Evolutionary conservation across 768 basidiomycete genomes (phyloP), one percentile per base, ranked within the genome.

Genomic region (Stropharia rugosoannulata): DNA sequence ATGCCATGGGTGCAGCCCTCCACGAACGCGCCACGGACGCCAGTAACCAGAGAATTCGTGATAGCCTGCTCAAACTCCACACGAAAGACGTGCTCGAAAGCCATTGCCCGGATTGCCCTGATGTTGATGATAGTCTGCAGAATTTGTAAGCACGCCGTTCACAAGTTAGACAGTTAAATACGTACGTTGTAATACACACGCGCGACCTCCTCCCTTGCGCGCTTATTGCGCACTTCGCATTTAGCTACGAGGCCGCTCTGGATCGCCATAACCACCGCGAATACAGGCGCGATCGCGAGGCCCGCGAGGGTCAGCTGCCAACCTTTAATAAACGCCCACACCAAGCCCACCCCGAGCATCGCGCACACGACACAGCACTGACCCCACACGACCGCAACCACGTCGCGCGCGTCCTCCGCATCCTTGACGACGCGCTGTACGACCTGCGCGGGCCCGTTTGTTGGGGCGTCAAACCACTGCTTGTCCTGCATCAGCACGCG

Each of bases 221-320:
- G 73, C 77, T 96, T 97, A 73, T 95, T 97, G 60, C 81, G 68
- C n/a, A 84, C 63, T 73, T 97, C 93, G 62, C 83, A 87, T 49
- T 79, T 77, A 2, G 84, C 82, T 0, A 90, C 82, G 47, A 94
- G 68, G n/a, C 77, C 72, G 1, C 87, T 84, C 72, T 95, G 93
- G 12, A 87, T 61, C 4, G 85, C 79, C 82, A 94, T 91, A 9
- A 82, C 77, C 10, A 81, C 70, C 2, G 83, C 86, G 64, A 97
- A 96, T 9, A 95, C 80, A 0, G 95, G 95, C 0, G 83, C 92
- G 43, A 98, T 82, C 1, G 89, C 93, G 19, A 97, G 70, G 0
- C 95, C 95, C 1, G 90, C 91, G n/a, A 98, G 80, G 0, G 94
- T 96, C 62, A 98, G 75, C 72, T 97, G 86, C 96, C 96, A 99